Evolutionary conservation across 1,139 yeast genomes (phyloP), one percentile per base, ranked within the genome.

Genomic region (Blastobotrys proliferans): DNA sequence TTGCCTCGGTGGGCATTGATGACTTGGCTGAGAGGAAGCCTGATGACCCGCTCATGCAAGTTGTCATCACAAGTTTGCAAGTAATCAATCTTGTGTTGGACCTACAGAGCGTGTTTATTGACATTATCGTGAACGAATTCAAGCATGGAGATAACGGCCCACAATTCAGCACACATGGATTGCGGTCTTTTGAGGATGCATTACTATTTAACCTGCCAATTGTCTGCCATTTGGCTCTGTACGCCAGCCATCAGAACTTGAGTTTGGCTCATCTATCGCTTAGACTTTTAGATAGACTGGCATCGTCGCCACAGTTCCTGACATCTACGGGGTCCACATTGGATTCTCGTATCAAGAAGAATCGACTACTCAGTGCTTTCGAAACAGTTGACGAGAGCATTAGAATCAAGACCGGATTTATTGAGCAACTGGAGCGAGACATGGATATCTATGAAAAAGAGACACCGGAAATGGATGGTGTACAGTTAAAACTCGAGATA

Each of bases 371-470:
- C 34, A 80, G 87, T 0, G 73, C 86, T 22, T 73, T 84, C 41
- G 82, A 81, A 55, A 81, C 86, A 13, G 77, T 84, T 25, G 86
- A 83, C 53, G 96, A 88, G 53, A 59, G 69, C 0, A 62, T 67
- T 4, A 74, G 88, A 49, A 83, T 92, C 35, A 78, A 83, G 50
- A 77, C 75, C 53, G 80, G 88, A 0, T 79, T 88, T 48, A 79
- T 86, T 38, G 76, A 77, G 40, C 95, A 86, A 56, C 65, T 90
- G 35, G 83, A 77, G 37, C 54, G 76, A 9, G 67, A 68, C 43
- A 68, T 65, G 38, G 65, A 55, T 26, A 42, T 36, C 8, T 53
- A 56, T 30, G 64, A 51, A 58, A 63, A 40, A 29, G 43, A 28
- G 21, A 36, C 38, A 2, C 34, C 43, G 18, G 51, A 22, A 50